Conservation (phyloP, 2,329 filamentous ascomycete genomes). For the Cordyceps pruinosa region DNA sequence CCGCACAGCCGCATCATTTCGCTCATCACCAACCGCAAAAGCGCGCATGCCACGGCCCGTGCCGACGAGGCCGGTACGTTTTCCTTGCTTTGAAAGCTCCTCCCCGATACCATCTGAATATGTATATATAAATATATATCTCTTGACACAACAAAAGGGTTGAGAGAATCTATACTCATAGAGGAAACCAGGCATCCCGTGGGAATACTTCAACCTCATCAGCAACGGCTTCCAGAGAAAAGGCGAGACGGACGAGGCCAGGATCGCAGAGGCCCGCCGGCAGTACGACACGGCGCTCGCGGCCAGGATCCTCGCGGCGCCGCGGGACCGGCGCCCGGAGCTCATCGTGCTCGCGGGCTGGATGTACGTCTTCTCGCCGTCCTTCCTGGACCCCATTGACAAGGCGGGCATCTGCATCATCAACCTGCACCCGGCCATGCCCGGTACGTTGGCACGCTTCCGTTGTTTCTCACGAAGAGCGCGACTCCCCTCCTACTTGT, state of each 20-base stretch:
- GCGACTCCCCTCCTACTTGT: too few species aligned
- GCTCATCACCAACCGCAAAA: conserved; percentile 43
- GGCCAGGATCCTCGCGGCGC: conserved; percentile 47
- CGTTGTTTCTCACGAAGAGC: too few species aligned
- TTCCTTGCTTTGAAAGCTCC: too few species aligned
- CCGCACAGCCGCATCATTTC: conserved; percentile 36
- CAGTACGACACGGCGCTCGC: conserved; percentile 73
- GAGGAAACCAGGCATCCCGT: conserved; percentile 51
- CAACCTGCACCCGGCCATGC: conserved; percentile 63
- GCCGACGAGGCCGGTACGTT: conserved; percentile 36
- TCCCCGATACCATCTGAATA: too few species aligned
- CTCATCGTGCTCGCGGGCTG: conserved; percentile 78
- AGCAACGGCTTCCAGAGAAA: conserved; percentile 57
- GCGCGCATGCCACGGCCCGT: conserved; percentile 36
- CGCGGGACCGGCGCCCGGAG: conserved; percentile 51
- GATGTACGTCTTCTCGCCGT: conserved; percentile 72
- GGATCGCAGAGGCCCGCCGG: conserved; percentile 51
- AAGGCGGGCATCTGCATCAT: conserved; percentile 61
- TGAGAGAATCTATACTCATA: not conserved
- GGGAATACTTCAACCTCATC: conserved; percentile 74
- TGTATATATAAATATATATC: too few species aligned
- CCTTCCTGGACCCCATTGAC: conserved; percentile 63
- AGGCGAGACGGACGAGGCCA: conserved; percentile 52
- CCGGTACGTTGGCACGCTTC: conserved; percentile 22
- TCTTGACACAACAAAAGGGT: not conserved